Conservation (phyloP, 106 monocot genomes). For the Alisma plantagoaquatica region DNA sequence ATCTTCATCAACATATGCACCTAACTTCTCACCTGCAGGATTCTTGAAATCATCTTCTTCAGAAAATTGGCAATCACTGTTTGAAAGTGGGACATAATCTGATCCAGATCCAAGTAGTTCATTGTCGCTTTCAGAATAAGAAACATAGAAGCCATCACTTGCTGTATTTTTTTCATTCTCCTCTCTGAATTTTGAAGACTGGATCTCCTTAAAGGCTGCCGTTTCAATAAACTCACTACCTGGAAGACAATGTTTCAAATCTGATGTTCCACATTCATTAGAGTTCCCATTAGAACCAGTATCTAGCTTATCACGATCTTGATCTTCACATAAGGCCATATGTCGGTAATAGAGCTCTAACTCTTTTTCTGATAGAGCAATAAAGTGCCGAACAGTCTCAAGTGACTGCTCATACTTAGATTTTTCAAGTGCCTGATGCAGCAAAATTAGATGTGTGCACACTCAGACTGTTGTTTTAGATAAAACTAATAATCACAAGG, state of each 20-base stretch:
- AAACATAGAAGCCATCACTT: slow-evolving; percentile 1
- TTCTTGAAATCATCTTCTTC: too few species aligned
- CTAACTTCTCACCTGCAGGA: too few species aligned
- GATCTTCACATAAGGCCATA: slow-evolving; percentile 81
- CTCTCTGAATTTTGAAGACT: neutral
- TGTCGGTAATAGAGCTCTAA: slow-evolving; percentile 86
- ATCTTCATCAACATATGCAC: too few species aligned
- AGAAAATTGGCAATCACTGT: too few species aligned
- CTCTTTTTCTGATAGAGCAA: slow-evolving; percentile 87
- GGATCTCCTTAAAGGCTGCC: too few species aligned
- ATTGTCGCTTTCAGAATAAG: slow-evolving; percentile 18
- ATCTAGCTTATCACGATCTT: slow-evolving; percentile 34
- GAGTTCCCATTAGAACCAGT: slow-evolving; percentile 16
- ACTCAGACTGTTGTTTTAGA: too few species aligned
- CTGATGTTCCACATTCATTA: slow-evolving; percentile 4
- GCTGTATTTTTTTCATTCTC: slow-evolving; percentile 3
- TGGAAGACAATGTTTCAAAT: too few species aligned
- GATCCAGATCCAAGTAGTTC: neutral
- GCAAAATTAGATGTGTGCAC: neutral
- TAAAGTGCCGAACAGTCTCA: slow-evolving; percentile 86
- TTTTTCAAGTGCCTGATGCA: slow-evolving; percentile 94
- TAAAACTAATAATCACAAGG: too few species aligned
- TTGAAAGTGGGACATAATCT: neutral
- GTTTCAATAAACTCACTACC: too few species aligned
- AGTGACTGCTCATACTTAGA: slow-evolving; percentile 98